Conservation (phyloP, 2,329 filamentous ascomycete genomes). For the Teratosphaeria epicoccoides region DNA sequence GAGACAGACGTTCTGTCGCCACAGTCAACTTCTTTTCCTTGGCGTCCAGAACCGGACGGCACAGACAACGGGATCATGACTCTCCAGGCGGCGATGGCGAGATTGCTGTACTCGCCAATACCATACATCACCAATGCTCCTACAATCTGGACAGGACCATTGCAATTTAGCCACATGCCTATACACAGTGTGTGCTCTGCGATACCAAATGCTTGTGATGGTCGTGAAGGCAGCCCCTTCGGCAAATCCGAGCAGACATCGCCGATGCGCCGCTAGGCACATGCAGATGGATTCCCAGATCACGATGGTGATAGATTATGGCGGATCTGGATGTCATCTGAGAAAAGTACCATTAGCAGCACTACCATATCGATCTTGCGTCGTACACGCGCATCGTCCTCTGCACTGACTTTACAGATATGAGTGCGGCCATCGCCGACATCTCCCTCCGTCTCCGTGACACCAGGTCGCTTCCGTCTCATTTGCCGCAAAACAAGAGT, state of each 20-base stretch:
- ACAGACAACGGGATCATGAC: conserved; percentile 42
- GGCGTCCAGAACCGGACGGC: conserved; percentile 35
- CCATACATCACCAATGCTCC: conserved; percentile 42
- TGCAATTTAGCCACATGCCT: conserved; percentile 36
- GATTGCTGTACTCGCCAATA: conserved; percentile 33
- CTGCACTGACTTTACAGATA: neutral
- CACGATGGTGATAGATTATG: neutral
- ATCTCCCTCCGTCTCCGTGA: neutral
- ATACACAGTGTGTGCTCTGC: conserved; percentile 18
- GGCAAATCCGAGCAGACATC: neutral
- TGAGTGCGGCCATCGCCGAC: neutral
- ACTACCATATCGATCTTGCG: conserved; percentile 1
- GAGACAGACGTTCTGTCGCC: conserved; percentile 38
- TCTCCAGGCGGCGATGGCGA: conserved; percentile 37
- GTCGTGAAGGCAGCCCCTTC: neutral
- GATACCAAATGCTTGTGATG: conserved; percentile 5
- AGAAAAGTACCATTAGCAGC: neutral
- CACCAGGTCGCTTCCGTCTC: too few species aligned
- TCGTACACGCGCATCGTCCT: neutral
- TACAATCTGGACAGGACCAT: conserved; percentile 37
- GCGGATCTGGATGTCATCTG: neutral
- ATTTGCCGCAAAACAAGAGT: too few species aligned
- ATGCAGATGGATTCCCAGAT: neutral
- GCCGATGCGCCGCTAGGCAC: neutral
- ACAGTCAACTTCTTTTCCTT: too few species aligned